A percentile compares a stretch with the other conserved stretches of the same genome.
phyloP scores from a whole-genome alignment of 768 basidiomycete genomes.

The Pleurotus ostreatus region DNA sequence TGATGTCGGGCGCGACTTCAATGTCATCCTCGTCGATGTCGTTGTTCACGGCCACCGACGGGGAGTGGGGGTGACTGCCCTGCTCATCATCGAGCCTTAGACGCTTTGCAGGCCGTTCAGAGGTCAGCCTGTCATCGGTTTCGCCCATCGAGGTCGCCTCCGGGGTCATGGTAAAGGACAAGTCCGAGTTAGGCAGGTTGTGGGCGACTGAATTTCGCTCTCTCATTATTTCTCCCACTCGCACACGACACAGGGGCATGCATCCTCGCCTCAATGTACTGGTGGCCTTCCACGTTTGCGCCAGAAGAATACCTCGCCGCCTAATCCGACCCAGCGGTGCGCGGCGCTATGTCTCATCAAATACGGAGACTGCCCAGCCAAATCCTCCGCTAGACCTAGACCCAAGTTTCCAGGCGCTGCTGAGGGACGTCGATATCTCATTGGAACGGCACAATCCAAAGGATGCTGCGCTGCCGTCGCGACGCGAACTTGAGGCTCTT shows the following conservation, averaged over 20 bases:
- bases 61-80: constrained; percentile 4
- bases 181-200: neutral
- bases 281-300: neutral
- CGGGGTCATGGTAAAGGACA: neutral
- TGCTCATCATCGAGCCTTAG: constrained; percentile 11
- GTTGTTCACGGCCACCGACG: neutral
- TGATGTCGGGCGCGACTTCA: constrained; percentile 17
- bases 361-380: constrained; percentile 31
- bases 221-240: neutral
- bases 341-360: constrained; percentile 15
- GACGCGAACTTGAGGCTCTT: constrained; percentile 55
- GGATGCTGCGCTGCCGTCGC: constrained; percentile 15
- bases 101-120: constrained; percentile 9
- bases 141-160: neutral
- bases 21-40: constrained; percentile 33
- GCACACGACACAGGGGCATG: neutral
- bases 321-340: too few species aligned
- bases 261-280: neutral
- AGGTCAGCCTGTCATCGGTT: neutral
- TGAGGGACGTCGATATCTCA: constrained; percentile 68
- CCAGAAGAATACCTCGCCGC: too few species aligned
- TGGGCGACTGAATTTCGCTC: neutral
- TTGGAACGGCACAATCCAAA: constrained; percentile 35
- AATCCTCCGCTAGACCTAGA: constrained; percentile 64
- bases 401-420: constrained; percentile 55